phyloP scores from a whole-genome alignment of 1,284 basidiomycete species.

The Tilletia caries region DNA sequence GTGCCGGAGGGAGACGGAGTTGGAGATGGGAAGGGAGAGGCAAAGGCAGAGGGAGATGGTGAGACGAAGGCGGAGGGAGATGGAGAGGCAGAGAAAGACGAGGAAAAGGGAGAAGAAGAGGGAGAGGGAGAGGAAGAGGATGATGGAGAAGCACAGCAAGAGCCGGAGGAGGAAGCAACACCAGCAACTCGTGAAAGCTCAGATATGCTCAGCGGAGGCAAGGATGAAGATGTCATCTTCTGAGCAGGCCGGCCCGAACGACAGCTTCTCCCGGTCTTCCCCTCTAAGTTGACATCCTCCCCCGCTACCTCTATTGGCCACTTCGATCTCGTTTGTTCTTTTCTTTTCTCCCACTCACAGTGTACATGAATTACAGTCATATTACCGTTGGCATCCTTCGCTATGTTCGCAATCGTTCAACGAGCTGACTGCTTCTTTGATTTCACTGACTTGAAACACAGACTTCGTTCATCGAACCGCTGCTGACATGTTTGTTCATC shows the following conservation, averaged over 20 bases:
- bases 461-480: neutral
- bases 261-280: neutral
- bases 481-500: neutral
- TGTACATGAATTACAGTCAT: constrained; percentile 7
- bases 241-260: constrained; percentile 18
- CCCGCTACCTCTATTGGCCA: neutral
- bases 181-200: constrained; percentile 17
- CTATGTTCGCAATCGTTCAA: neutral
- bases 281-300: neutral
- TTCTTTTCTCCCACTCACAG: neutral
- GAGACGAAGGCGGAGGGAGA: too few species aligned
- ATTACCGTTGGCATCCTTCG: neutral
- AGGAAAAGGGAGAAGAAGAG: too few species aligned
- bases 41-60: too few species aligned
- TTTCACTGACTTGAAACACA: neutral
- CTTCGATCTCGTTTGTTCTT: neutral
- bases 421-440: neutral
- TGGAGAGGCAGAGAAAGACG: too few species aligned
- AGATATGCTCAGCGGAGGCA: constrained; percentile 45
- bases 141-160: constrained; percentile 8
- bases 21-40: constrained; percentile 2
- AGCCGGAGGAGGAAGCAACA: neutral
- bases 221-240: constrained; percentile 53
- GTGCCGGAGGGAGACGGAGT: constrained; percentile 20
- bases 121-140: constrained; percentile 17